These are phyloP conservation scores for Penicillium frequentans DNA, from an alignment of 2,329 filamentous ascomycete genomes.

Conservation along the genomic window DNA sequence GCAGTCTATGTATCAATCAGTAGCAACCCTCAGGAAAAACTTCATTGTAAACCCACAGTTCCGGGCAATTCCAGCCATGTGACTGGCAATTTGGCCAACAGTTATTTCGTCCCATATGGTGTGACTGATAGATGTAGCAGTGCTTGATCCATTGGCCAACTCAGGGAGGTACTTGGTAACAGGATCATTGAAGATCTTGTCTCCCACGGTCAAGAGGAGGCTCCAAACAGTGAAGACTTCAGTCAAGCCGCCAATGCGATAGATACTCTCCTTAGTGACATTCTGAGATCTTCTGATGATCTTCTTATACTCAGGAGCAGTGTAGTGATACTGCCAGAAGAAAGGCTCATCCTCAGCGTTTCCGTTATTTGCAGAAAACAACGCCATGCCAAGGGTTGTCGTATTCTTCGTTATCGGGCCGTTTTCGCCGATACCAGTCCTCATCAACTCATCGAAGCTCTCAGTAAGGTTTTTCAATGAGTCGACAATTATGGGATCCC, in stretches of 20 bases:
- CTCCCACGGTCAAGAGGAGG: slow-evolving; percentile 38
- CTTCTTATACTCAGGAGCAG: slow-evolving; percentile 13
- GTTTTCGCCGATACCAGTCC: slow-evolving; percentile 8
- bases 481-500: background rate
- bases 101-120: slow-evolving; percentile 21
- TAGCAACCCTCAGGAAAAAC: background rate
- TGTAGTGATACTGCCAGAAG: slow-evolving; percentile 25
- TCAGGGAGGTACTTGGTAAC: slow-evolving; percentile 44
- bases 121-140: background rate
- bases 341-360: slow-evolving; percentile 12
- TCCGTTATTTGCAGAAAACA: slow-evolving; percentile 22
- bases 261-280: slow-evolving; percentile 23
- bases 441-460: slow-evolving; percentile 5
- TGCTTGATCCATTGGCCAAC: slow-evolving; percentile 17
- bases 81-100: slow-evolving; percentile 24
- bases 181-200: slow-evolving; percentile 39
- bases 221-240: slow-evolving; percentile 41
- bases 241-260: slow-evolving; percentile 37
- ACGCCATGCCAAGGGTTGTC: slow-evolving; percentile 23
- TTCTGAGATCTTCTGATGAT: background rate
- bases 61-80: slow-evolving; percentile 20
- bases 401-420: slow-evolving; percentile 15
- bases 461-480: slow-evolving; percentile 8
- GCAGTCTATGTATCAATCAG: too few species aligned
- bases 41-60: slow-evolving; percentile 15